Evolutionary conservation across 257 asterid genomes (phyloP).

Genomic region (Anisodus tanguticus): DNA sequence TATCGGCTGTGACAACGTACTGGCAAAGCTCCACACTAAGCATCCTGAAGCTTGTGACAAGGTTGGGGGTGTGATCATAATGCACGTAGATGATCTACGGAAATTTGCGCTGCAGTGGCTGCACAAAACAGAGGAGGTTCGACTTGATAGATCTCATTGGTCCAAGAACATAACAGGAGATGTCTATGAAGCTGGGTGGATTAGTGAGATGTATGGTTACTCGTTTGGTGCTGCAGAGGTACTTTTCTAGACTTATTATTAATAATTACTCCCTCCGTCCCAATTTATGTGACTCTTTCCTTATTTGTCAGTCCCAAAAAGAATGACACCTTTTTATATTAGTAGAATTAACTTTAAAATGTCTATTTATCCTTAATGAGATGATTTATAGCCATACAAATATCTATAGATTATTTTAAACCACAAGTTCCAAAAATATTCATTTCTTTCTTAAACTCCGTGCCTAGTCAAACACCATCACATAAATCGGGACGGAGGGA

Average conservation of each 20-base stretch:
- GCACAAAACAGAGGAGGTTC: conserved; percentile 95
- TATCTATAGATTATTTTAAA: no score
- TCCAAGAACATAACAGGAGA: conserved; percentile 87
- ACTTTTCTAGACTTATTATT: conserved; percentile 20
- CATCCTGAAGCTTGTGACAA: conserved; percentile 88
- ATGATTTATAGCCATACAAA: no score
- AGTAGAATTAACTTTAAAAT: no score
- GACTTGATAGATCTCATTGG: conserved; percentile 89
- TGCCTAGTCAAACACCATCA: no score
- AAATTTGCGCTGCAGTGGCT: conserved; percentile 85
- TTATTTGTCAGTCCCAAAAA: no score
- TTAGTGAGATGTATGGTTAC: conserved; percentile 99
- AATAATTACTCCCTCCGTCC: neutral
- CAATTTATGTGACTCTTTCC: no score
- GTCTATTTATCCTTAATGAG: no score
- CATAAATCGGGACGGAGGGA: no score
- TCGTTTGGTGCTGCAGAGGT: conserved; percentile 99
- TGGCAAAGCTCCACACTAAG: conserved; percentile 84
- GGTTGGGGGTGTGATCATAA: conserved; percentile 96
- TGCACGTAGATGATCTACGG: conserved; percentile 79
- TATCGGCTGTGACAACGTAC: conserved; percentile 95
- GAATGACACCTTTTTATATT: no score
- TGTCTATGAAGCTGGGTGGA: conserved; percentile 95
- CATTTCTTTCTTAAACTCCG: no score
- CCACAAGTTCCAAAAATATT: no score